phyloP scores from a whole-genome alignment of 148 eudicot genomes.

The Polygonum maritimum region DNA sequence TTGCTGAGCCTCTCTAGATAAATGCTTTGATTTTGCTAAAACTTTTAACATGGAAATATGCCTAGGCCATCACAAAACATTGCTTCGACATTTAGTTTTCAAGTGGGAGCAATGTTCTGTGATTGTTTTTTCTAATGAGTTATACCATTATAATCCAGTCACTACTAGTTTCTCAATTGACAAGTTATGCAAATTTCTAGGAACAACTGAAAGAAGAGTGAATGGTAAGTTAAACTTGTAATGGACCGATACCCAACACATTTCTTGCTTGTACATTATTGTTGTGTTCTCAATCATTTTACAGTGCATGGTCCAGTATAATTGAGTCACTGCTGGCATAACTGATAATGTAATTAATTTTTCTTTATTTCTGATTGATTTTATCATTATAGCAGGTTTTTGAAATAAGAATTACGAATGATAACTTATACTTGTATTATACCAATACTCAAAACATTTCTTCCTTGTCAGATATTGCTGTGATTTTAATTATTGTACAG shows the following conservation, averaged over 20 bases:
- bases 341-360: neutral
- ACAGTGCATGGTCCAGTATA: neutral
- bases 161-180: neutral
- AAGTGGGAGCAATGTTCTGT: neutral
- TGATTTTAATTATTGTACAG: neutral
- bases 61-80: neutral
- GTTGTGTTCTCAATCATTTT: neutral
- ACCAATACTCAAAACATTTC: neutral
- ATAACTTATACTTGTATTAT: neutral
- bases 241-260: neutral
- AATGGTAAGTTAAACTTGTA: neutral
- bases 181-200: neutral
- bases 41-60: no score
- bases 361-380: neutral
- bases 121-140: neutral
- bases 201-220: neutral
- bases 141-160: no score
- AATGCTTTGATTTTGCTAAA: neutral
- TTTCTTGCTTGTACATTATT: neutral
- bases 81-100: neutral
- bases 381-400: neutral
- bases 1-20: neutral
- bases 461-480: neutral
- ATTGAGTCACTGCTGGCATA: neutral
- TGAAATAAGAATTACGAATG: neutral